A percentile compares a stretch with the other conserved stretches of the same genome.
Evolutionary conservation across 1,284 basidiomycete species (phyloP).

Genomic region (Leccinum ponderosum): DNA sequence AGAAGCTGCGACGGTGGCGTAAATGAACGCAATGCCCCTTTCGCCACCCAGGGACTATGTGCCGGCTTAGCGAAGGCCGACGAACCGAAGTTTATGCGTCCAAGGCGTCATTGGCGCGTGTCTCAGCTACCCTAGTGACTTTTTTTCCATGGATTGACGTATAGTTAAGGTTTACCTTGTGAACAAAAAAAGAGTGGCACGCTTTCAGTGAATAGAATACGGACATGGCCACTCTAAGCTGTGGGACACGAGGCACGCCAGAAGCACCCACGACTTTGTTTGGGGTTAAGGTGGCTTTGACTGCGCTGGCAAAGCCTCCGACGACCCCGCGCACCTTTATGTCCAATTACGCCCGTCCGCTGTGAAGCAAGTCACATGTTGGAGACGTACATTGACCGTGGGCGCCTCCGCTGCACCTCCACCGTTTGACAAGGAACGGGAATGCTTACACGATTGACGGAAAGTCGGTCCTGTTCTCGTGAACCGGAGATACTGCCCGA

Average conservation of each 20-base stretch:
- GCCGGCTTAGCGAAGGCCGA: slow-evolving; percentile 20
- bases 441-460: not conserved
- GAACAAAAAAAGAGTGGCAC: slow-evolving; percentile 3
- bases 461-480: not conserved
- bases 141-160: slow-evolving; percentile 16
- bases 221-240: slow-evolving; percentile 4
- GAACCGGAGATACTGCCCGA: slow-evolving; percentile 8
- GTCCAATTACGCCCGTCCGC: slow-evolving; percentile 4
- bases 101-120: slow-evolving; percentile 17
- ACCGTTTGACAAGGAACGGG: not conserved
- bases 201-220: slow-evolving; percentile 7
- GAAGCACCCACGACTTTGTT: slow-evolving; percentile 26
- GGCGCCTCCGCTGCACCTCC: slow-evolving; percentile 1
- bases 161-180: slow-evolving; percentile 23
- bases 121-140: slow-evolving; percentile 19
- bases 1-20: slow-evolving; percentile 19
- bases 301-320: slow-evolving; percentile 9
- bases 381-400: not conserved
- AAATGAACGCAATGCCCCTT: slow-evolving; percentile 12
- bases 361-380: not conserved
- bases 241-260: slow-evolving; percentile 30
- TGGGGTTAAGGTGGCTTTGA: slow-evolving; percentile 26
- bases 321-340: not conserved
- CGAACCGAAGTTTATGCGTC: slow-evolving; percentile 11
- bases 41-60: slow-evolving; percentile 29